phyloP scores from a whole-genome alignment of 495 filamentous ascomycete species.

The Podospora pseudoanserina region DNA sequence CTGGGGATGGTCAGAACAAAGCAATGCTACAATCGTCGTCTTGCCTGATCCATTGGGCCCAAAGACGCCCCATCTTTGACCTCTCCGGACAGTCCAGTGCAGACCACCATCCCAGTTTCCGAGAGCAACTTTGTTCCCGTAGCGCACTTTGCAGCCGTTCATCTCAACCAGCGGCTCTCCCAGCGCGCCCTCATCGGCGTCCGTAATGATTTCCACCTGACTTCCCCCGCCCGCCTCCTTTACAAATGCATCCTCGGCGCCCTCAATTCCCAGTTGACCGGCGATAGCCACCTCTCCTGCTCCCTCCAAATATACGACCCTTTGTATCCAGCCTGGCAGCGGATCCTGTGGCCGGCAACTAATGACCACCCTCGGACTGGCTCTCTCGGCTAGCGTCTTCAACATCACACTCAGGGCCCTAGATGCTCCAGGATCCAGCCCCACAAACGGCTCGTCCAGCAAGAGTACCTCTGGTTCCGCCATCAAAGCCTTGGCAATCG shows the following conservation, averaged over 20 bases:
- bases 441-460: constrained; percentile 96
- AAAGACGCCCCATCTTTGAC: constrained; percentile 86
- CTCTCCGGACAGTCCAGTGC: constrained; percentile 76
- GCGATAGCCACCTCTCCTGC: background rate
- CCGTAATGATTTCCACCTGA: constrained; percentile 11
- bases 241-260: constrained; percentile 3
- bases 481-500: constrained; percentile 82
- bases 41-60: constrained; percentile 90
- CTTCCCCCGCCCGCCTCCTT: constrained; percentile 28
- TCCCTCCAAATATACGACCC: constrained; percentile 65
- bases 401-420: constrained; percentile 66
- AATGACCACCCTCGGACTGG: constrained; percentile 67
- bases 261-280: constrained; percentile 50
- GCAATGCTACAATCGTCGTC: constrained; percentile 85
- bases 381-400: constrained; percentile 56
- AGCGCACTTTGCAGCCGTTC: constrained; percentile 73
- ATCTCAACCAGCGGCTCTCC: constrained; percentile 75
- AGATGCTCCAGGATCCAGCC: constrained; percentile 79
- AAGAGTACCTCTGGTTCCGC: constrained; percentile 74
- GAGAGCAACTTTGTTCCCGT: constrained; percentile 71
- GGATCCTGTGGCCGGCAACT: constrained; percentile 79
- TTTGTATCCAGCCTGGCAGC: constrained; percentile 85
- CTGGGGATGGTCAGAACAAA: constrained; percentile 94
- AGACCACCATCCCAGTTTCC: constrained; percentile 78
- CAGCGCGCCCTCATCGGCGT: background rate